Conservation (phyloP, 2,329 filamentous ascomycete species). For the Ascochyta clinopodiicola region DNA sequence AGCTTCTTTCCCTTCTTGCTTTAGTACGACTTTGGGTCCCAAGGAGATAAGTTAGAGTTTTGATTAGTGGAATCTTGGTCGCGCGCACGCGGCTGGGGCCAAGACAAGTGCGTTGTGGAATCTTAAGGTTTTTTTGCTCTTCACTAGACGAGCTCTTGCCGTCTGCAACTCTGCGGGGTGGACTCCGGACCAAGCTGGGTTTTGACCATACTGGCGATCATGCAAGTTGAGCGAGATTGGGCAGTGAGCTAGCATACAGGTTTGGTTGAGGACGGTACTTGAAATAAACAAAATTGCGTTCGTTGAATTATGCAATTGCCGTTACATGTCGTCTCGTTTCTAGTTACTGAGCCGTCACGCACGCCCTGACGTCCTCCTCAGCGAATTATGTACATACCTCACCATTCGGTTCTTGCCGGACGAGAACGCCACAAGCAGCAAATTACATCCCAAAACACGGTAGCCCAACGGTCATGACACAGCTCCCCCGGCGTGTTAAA, state of each 20-base stretch:
- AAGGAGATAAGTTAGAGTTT: background rate
- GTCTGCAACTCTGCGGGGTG: conserved; percentile 1
- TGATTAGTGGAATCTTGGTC: background rate
- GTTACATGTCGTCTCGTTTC: background rate
- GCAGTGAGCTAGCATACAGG: background rate
- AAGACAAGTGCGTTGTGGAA: background rate
- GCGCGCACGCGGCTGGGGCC: background rate
- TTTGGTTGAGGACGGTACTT: background rate
- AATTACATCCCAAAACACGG: conserved; percentile 20
- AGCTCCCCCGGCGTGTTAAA: conserved; percentile 4
- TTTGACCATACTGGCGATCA: background rate
- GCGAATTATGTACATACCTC: background rate
- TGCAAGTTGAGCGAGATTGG: conserved; percentile 6
- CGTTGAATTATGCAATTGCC: background rate
- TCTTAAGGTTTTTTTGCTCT: too few relatives aligned
- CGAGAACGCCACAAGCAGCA: background rate
- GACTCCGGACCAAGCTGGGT: background rate
- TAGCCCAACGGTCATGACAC: conserved; percentile 11
- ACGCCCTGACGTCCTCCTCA: background rate
- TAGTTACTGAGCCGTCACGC: background rate
- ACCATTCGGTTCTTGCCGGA: background rate
- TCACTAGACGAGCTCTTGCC: background rate
- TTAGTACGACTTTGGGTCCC: background rate
- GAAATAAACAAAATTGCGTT: background rate
- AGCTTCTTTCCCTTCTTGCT: conserved; percentile 1